These are phyloP conservation scores for Brassica juncea DNA, from an alignment of 345 rosid species.

Conservation along the genomic window DNA sequence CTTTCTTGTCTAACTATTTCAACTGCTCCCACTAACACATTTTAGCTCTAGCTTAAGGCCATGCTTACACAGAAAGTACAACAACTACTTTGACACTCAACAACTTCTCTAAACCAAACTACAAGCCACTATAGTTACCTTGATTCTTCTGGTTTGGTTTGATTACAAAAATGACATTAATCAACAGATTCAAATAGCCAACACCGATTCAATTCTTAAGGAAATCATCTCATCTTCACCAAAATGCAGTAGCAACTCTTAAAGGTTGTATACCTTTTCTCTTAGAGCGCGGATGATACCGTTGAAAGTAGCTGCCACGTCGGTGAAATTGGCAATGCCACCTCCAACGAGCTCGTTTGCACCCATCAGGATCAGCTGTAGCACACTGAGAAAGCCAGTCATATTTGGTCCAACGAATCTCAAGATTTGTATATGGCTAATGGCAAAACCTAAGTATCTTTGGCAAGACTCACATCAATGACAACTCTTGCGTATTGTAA, in stretches of 20 bases:
- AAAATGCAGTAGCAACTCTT: not conserved
- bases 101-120: too few relatives aligned
- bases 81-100: too few relatives aligned
- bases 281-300: slow-evolving; percentile 88
- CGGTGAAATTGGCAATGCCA: slow-evolving; percentile 96
- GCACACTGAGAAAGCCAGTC: slow-evolving; percentile 67
- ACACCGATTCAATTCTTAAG: not conserved
- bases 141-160: too few relatives aligned
- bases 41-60: too few relatives aligned
- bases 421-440: not conserved
- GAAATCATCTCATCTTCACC: slow-evolving; percentile 12
- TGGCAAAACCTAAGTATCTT: not conserved
- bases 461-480: slow-evolving; percentile 66
- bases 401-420: not conserved
- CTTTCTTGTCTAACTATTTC: too few relatives aligned
- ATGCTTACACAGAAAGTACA: too few relatives aligned
- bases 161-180: too few relatives aligned
- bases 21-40: too few relatives aligned
- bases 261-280: slow-evolving; percentile 63
- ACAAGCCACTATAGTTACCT: too few relatives aligned
- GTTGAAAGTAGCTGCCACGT: slow-evolving; percentile 93
- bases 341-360: slow-evolving; percentile 94
- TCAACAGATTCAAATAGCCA: not conserved
- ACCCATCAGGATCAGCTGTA: slow-evolving; percentile 86
- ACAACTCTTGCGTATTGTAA: slow-evolving; percentile 97